Base-by-base conservation (phyloP, 139 green algal genomes). In the Astrephomene gubernaculifera region DNA sequence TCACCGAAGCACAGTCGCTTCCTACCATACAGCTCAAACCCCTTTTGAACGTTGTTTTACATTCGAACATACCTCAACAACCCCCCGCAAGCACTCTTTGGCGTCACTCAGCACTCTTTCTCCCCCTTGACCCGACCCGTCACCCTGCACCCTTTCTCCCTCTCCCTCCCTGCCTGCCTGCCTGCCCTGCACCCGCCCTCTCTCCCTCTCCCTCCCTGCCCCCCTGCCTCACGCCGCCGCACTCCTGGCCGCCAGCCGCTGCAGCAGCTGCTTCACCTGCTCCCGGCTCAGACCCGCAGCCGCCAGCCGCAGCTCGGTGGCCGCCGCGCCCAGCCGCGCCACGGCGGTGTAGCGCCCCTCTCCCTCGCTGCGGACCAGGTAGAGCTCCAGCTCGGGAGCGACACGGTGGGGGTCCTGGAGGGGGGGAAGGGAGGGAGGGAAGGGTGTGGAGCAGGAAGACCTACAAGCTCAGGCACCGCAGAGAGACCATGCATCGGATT, bases 241-340 rank as follows among this genome's bases (percentile, higher is more conserved):
- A 12, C 27, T n/a, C n/a, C n/a, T 53, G 53, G 21, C n/a, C 39
- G 76, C 76, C 39, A 83, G 60, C 24, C 76, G 57, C 76, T 83
- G 76, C 76, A 83, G 60, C 76, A 83, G 24, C 76, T 49, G 60
- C 76, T 83, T 83, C 60, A 83, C 60, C 76, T 83, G 76, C 41
- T 83, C 60, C 2, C 76, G 60, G n/a, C 43, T 83, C 17, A 83
- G 76, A 12, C 44, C 39, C 21, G 39, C 9, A 2, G 39, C 60
- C 29, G 25, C 24, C 22, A 83, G 60, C 39, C 27, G 2, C 39
- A 83, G 57, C 76, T 83, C 49, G 4, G 61, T 49, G 27, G 41
- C 61, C 2, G 10, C 7, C n/a, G 61, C 61, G 53, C 76, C 76
- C 60, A 73, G 76, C 38, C 76, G 38, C 1, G 76, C 76, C 60